Conservation (phyloP, 495 filamentous ascomycete species). For the Cercophora samala region DNA sequence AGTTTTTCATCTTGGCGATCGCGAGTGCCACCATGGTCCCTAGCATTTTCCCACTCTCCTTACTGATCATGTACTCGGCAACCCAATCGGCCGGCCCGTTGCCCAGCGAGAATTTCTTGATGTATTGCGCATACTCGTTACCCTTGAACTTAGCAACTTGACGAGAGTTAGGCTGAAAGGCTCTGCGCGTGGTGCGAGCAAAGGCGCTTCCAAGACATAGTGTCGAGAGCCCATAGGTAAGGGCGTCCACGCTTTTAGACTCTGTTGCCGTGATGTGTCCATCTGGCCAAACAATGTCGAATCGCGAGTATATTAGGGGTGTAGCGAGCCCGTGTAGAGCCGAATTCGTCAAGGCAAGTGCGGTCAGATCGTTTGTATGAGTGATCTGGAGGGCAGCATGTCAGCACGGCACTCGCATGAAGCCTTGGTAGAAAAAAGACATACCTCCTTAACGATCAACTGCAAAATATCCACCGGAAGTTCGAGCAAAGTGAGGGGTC, state of each 20-base stretch:
- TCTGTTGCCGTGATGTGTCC: constrained; percentile 59
- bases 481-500: constrained; percentile 59
- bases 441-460: constrained; percentile 84
- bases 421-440: constrained; percentile 18
- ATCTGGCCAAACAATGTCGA: constrained; percentile 95
- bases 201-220: constrained; percentile 76
- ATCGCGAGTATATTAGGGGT: constrained; percentile 85
- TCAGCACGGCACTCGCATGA: constrained; percentile 4
- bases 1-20: constrained; percentile 78
- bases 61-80: constrained; percentile 80
- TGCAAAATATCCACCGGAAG: constrained; percentile 84
- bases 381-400: constrained; percentile 56
- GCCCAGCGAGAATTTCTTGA: constrained; percentile 84
- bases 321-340: constrained; percentile 77
- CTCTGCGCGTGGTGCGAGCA: constrained; percentile 51
- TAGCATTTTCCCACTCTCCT: constrained; percentile 90
- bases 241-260: constrained; percentile 77
- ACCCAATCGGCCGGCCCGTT: constrained; percentile 84
- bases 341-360: constrained; percentile 78
- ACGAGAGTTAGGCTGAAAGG: constrained; percentile 15
- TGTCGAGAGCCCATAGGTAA: constrained; percentile 86
- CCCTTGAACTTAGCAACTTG: constrained; percentile 31
- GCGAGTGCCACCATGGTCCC: constrained; percentile 86
- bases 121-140: constrained; percentile 82
- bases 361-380: constrained; percentile 82